Percentiles rank a stretch among this genome's conserved stretches.
Evolutionary conservation across 148 eudicot genomes (phyloP).

Genomic region (Pharnaceum exiguum): DNA sequence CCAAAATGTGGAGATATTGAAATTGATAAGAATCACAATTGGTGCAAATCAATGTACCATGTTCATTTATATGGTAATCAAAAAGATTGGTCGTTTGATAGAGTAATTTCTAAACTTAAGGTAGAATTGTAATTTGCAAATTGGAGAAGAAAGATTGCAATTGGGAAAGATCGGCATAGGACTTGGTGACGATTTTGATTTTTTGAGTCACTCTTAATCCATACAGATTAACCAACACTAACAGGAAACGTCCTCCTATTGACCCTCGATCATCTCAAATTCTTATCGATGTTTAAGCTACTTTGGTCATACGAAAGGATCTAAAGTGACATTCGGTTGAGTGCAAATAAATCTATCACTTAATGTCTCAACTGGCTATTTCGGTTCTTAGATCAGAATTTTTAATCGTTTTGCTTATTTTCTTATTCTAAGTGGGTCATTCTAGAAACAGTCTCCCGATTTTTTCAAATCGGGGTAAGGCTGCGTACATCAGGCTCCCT

Average conservation of each 20-base stretch:
- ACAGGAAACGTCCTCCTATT: background rate
- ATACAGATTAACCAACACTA: background rate
- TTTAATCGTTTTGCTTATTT: too few relatives aligned
- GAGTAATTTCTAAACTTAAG: background rate
- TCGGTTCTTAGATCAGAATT: too few relatives aligned
- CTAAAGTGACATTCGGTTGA: background rate
- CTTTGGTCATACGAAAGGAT: background rate
- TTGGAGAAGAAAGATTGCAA: background rate
- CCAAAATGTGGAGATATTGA: background rate
- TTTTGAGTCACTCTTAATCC: background rate
- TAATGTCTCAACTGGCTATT: too few relatives aligned
- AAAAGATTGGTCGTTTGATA: background rate
- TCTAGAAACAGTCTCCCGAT: too few relatives aligned
- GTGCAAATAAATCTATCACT: too few relatives aligned
- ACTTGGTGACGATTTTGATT: background rate
- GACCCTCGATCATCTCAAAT: background rate
- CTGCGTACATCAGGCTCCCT: too few relatives aligned
- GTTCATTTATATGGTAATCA: background rate
- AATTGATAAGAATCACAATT: background rate
- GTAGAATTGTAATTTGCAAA: too few relatives aligned
- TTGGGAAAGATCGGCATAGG: background rate
- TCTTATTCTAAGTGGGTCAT: too few relatives aligned
- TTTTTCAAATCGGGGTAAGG: too few relatives aligned
- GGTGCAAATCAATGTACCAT: background rate
- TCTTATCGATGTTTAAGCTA: background rate